A percentile compares a stretch with the other conserved stretches of the same genome.
Evolutionary conservation across 192 early-diverging fungal species (phyloP).

Genomic region (Rhizophagus clarus): DNA sequence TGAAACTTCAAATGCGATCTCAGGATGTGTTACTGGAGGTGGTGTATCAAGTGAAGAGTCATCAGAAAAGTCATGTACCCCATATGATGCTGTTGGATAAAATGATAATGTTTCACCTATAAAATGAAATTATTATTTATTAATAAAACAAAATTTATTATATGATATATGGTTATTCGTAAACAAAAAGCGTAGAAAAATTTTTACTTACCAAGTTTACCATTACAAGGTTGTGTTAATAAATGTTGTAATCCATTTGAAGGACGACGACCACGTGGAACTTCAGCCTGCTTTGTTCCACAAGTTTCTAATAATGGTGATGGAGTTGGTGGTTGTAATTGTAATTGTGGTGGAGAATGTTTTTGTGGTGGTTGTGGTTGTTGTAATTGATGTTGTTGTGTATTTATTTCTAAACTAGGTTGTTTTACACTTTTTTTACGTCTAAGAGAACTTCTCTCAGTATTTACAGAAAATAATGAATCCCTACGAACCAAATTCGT

Average conservation of each 20-base stretch:
- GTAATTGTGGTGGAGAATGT: background rate
- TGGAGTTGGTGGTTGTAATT: background rate
- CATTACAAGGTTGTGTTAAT: background rate
- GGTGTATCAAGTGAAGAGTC: conserved; percentile 12
- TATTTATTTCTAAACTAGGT: background rate
- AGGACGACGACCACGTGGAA: background rate
- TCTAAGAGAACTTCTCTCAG: conserved; percentile 26
- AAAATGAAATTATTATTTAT: background rate
- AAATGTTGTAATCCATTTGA: conserved; percentile 27
- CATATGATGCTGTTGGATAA: too few relatives aligned
- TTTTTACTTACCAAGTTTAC: background rate
- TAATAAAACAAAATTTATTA: background rate
- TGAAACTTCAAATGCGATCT: conserved; percentile 51
- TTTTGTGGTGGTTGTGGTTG: background rate
- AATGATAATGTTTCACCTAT: background rate
- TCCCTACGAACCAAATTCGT: conserved; percentile 34
- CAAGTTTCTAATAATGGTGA: background rate
- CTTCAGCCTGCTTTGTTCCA: background rate
- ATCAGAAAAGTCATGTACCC: background rate
- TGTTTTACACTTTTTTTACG: conserved; percentile 1
- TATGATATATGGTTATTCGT: too few relatives aligned
- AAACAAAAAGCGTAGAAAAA: too few relatives aligned
- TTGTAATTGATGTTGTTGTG: background rate
- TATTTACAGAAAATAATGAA: conserved; percentile 46
- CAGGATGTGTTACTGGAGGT: conserved; percentile 35